A percentile compares a stretch with the other conserved stretches of the same genome.
These are phyloP conservation scores for Brassica cretica DNA, from an alignment of 345 rosid genomes.

Conservation along the genomic window DNA sequence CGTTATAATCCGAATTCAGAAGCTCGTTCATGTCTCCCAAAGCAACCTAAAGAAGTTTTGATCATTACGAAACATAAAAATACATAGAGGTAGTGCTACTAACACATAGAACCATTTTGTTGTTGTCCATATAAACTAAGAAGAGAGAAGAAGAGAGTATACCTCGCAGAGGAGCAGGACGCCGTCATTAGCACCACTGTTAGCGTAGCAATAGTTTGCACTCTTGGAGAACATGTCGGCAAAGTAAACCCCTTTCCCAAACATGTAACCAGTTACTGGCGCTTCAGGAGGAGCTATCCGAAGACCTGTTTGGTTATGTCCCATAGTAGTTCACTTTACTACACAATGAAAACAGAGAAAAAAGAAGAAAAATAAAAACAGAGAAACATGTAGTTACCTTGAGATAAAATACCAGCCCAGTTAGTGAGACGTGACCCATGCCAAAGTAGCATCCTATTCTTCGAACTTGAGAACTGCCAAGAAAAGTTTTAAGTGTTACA, in stretches of 20 bases:
- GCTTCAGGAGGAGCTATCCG: conserved; percentile 98
- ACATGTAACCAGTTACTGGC: conserved; percentile 88
- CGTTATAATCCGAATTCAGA: conserved; percentile 56
- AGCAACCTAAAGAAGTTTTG: conserved; percentile 61
- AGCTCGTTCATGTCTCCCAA: conserved; percentile 91
- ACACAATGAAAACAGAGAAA: conserved; percentile 4
- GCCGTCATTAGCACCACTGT: conserved; percentile 47
- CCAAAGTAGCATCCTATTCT: conserved; percentile 89
- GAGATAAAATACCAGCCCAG: conserved; percentile 97
- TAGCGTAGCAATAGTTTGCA: conserved; percentile 82
- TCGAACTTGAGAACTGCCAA: conserved; percentile 56
- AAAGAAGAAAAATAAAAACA: not conserved
- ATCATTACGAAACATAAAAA: conserved; percentile 18
- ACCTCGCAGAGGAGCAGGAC: conserved; percentile 93
- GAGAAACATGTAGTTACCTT: conserved; percentile 51
- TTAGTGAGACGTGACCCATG: conserved; percentile 94
- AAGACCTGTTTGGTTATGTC: conserved; percentile 55
- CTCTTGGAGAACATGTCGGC: conserved; percentile 98
- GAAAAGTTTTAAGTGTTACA: conserved; percentile 13
- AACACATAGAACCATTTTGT: conserved; percentile 2
- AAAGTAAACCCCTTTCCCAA: conserved; percentile 95
- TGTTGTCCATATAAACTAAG: not conserved
- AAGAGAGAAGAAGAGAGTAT: not conserved
- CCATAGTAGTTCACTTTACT: conserved; percentile 19
- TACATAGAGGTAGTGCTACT: not conserved